A percentile compares a stretch with the other conserved stretches of the same genome.
These are phyloP conservation scores for Durotheca rogersii DNA, from an alignment of 495 filamentous ascomycete species.

Conservation along the genomic window DNA sequence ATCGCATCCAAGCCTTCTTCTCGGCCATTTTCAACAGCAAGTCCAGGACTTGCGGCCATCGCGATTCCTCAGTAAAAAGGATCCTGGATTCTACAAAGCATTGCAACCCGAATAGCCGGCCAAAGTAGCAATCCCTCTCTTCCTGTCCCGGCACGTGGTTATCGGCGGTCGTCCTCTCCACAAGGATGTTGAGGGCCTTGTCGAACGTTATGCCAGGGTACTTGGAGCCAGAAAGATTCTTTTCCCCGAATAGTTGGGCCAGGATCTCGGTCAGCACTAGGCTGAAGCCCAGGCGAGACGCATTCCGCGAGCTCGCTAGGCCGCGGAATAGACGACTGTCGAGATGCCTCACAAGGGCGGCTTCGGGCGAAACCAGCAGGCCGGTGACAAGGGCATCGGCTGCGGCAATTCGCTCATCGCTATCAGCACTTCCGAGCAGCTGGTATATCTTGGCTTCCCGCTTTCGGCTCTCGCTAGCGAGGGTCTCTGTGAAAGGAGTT, in stretches of 20 bases:
- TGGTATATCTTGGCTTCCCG: constrained; percentile 55
- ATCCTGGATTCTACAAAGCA: constrained; percentile 78
- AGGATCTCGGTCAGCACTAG: constrained; percentile 83
- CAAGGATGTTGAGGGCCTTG: constrained; percentile 63
- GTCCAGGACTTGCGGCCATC: constrained; percentile 64
- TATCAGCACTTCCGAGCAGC: constrained; percentile 52
- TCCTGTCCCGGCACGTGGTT: constrained; percentile 74
- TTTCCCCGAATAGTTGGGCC: constrained; percentile 56
- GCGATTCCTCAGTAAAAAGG: constrained; percentile 57
- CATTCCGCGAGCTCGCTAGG: constrained; percentile 86
- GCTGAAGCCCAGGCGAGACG: constrained; percentile 86
- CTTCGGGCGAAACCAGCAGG: constrained; percentile 45
- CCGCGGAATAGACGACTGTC: constrained; percentile 75
- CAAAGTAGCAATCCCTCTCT: constrained; percentile 79
- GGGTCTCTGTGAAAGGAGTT: constrained; percentile 46
- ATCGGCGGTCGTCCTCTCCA: constrained; percentile 63
- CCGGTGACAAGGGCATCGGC: constrained; percentile 51
- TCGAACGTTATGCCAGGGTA: constrained; percentile 55
- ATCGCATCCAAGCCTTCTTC: constrained; percentile 81
- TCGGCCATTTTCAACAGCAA: constrained; percentile 58
- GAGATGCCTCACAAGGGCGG: constrained; percentile 52
- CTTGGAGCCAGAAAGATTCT: constrained; percentile 42
- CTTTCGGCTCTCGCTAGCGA: constrained; percentile 44
- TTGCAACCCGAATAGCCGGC: constrained; percentile 81
- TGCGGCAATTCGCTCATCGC: constrained; percentile 50